Evolutionary conservation across 2,329 filamentous ascomycete genomes (phyloP).

Genomic region (Tolypocladium ovalisporum): DNA sequence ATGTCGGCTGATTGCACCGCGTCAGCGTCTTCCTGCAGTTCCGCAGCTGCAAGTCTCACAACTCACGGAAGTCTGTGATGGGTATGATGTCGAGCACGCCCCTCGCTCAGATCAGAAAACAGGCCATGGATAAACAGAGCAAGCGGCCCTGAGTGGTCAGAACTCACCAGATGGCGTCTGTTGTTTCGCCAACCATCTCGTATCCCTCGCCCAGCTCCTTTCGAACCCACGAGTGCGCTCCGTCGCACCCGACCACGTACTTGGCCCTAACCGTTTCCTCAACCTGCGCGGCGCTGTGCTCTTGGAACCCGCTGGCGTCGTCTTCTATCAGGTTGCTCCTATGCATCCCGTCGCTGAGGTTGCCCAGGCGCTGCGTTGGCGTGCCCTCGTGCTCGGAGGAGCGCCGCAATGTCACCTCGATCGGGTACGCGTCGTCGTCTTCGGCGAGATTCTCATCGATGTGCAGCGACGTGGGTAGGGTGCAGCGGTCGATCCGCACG

Average conservation of each 20-base stretch:
- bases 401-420: slow-evolving; percentile 47
- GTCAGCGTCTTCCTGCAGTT: not conserved
- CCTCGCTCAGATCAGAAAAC: slow-evolving; percentile 6
- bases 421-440: slow-evolving; percentile 43
- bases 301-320: slow-evolving; percentile 43
- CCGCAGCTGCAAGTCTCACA: not conserved
- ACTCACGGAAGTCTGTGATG: slow-evolving; percentile 38
- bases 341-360: slow-evolving; percentile 41
- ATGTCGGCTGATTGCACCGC: slow-evolving; percentile 30
- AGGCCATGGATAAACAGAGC: not conserved
- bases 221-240: slow-evolving; percentile 56
- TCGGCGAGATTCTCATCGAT: slow-evolving; percentile 41
- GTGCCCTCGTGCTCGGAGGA: slow-evolving; percentile 47
- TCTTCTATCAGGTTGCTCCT: slow-evolving; percentile 46
- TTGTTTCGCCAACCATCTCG: slow-evolving; percentile 43
- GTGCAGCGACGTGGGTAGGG: slow-evolving; percentile 43
- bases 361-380: slow-evolving; percentile 22
- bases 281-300: slow-evolving; percentile 9
- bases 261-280: slow-evolving; percentile 26
- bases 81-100: slow-evolving; percentile 33
- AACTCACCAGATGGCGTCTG: slow-evolving; percentile 34
- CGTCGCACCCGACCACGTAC: slow-evolving; percentile 59
- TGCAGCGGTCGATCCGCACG: slow-evolving; percentile 46
- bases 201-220: slow-evolving; percentile 39
- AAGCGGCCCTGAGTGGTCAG: not conserved